Percentiles rank a stretch among this genome's conserved stretches.
Evolutionary conservation across 2,329 filamentous ascomycete genomes (phyloP).

Genomic region (Tolypocladium paradoxum): DNA sequence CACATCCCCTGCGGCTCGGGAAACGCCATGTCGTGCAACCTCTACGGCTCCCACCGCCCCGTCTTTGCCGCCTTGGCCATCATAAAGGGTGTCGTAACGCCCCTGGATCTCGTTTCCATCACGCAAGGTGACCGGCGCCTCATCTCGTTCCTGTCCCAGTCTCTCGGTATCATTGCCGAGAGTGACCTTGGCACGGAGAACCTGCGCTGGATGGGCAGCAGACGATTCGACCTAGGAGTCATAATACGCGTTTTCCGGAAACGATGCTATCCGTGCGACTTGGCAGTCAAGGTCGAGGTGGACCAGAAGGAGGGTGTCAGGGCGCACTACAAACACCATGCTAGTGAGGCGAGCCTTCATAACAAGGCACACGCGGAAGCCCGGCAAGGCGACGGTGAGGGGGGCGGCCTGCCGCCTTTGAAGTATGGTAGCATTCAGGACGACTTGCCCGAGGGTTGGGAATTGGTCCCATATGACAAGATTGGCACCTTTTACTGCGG

Average conservation of each 20-base stretch:
- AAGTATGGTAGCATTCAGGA: slow-evolving; percentile 73
- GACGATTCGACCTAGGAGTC: slow-evolving; percentile 78
- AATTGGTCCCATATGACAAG: slow-evolving; percentile 59
- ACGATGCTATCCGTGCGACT: slow-evolving; percentile 77
- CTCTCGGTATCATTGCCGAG: slow-evolving; percentile 83
- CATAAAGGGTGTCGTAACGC: slow-evolving; percentile 76
- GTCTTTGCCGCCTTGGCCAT: slow-evolving; percentile 71
- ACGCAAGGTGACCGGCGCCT: slow-evolving; percentile 67
- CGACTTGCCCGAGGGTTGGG: slow-evolving; percentile 67
- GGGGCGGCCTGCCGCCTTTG: slow-evolving; percentile 56
- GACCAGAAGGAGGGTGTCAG: slow-evolving; percentile 65
- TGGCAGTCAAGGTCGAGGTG: slow-evolving; percentile 75
- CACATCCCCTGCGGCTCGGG: slow-evolving; percentile 89
- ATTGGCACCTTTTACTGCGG: slow-evolving; percentile 90
- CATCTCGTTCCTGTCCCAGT: slow-evolving; percentile 84
- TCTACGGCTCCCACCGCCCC: slow-evolving; percentile 69
- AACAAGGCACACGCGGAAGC: slow-evolving; percentile 9
- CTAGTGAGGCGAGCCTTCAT: slow-evolving; percentile 20
- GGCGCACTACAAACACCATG: slow-evolving; percentile 53
- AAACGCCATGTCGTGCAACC: slow-evolving; percentile 85
- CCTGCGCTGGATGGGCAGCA: slow-evolving; percentile 82
- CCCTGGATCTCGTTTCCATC: slow-evolving; percentile 76
- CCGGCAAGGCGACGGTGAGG: slow-evolving; percentile 13
- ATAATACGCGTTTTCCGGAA: slow-evolving; percentile 65
- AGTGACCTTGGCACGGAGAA: slow-evolving; percentile 82